Evolutionary conservation across 495 filamentous ascomycete species (phyloP), one percentile per base, ranked within the genome.

Genomic region (Aspergillus olivimuriae): DNA sequence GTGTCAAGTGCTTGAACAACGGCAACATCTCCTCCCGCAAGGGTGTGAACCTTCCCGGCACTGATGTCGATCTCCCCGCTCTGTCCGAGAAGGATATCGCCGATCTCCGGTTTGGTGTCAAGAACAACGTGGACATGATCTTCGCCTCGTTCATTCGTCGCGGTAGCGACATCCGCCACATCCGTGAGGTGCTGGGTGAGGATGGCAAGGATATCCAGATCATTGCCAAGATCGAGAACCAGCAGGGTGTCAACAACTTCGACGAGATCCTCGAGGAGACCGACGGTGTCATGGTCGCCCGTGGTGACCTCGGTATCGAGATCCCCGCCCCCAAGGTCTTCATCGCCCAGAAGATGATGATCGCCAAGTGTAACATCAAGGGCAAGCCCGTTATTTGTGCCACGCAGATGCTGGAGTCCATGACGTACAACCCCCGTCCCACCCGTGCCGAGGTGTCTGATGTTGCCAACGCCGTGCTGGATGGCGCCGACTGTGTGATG

Each of bases 291-390:
- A 98, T 98, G 92, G 92, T 98, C 60, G 92, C 92, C 56, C 92
- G 92, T 78, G 92, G 92, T 70, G 92, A 98, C 58, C 75, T 98
- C 30, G 92, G 92, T 73, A 98, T 98, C 50, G 92, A 98, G 69
- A 98, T 98, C 59, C 89, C 92, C 15, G 89, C 94, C 28, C 87
- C 91, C 41, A 94, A 98, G 77, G 92, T 98, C 42, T 98, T 97
- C 72, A 84, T 94, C 50, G 92, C 92, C 36, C 92, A 98, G 78
- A 98, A 98, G 83, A 97, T 97, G 88, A 90, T 98, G 84, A 97
- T 97, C 70, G 88, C 91, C 65, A 97, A 96, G 82, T 97, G 94
- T 79, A 98, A 98, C 77, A 84, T 96, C 60, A 91, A 90, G 55
- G 92, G 94, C 63, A 98, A 98, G 78, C 92, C 92, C 49, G 87